phyloP scores from a whole-genome alignment of 257 asterid genomes.

The Jacaranda copaia region DNA sequence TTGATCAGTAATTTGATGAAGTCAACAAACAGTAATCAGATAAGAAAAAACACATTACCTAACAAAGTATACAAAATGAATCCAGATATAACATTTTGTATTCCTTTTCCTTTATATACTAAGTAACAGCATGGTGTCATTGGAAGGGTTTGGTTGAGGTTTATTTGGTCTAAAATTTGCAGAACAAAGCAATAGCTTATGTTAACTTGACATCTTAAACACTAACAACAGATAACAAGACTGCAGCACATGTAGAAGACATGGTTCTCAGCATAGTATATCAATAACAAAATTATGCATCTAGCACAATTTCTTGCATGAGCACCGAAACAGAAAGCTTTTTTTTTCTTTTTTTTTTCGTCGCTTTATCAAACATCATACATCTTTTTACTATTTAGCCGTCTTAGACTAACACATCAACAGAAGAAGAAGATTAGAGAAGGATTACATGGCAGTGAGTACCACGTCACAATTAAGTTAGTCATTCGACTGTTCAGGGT shows the following conservation, averaged over 20 bases:
- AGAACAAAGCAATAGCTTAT: slow-evolving; percentile 2
- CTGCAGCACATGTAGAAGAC: slow-evolving; percentile 9
- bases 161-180: slow-evolving; percentile 1
- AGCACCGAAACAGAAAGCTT: slow-evolving; percentile 17
- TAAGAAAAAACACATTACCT: slow-evolving; percentile 4
- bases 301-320: background rate
- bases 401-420: background rate
- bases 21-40: slow-evolving; percentile 29
- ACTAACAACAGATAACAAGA: slow-evolving; percentile 26
- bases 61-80: slow-evolving; percentile 6
- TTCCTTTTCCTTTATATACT: slow-evolving; percentile 15
- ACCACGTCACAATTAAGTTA: slow-evolving; percentile 23
- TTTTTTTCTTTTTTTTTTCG: background rate
- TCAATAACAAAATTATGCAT: background rate
- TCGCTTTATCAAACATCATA: background rate
- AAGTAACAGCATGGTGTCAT: slow-evolving; percentile 8
- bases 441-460: slow-evolving; percentile 10
- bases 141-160: slow-evolving; percentile 12
- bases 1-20: slow-evolving; percentile 32
- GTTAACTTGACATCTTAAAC: slow-evolving; percentile 8
- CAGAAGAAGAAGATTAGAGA: slow-evolving; percentile 31
- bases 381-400: slow-evolving; percentile 7
- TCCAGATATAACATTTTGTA: slow-evolving; percentile 21
- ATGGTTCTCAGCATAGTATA: slow-evolving; percentile 19
- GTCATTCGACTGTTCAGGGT: background rate